phyloP scores from a whole-genome alignment of 2,329 filamentous ascomycete genomes.

The Dichotomopilus funicola region DNA sequence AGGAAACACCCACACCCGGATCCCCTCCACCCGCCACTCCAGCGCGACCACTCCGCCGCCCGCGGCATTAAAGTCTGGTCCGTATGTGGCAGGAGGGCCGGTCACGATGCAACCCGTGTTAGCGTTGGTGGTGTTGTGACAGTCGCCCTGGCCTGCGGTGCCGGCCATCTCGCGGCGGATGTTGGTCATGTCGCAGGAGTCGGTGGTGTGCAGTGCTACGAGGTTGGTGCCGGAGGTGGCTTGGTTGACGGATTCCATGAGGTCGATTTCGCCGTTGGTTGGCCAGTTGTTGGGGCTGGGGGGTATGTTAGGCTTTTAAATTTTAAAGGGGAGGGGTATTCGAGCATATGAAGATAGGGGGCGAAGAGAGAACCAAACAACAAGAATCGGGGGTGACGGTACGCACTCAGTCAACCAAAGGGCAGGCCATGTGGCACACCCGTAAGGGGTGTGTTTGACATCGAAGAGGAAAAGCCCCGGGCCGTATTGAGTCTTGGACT shows the following conservation, averaged over 20 bases:
- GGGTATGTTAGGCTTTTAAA: no score
- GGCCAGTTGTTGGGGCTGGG: constrained; percentile 50
- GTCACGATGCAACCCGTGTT: constrained; percentile 55
- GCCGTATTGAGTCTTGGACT: constrained; percentile 54
- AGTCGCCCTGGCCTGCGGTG: constrained; percentile 36
- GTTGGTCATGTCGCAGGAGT: constrained; percentile 44
- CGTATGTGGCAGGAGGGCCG: constrained; percentile 40
- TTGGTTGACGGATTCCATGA: constrained; percentile 54
- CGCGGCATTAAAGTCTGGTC: constrained; percentile 43
- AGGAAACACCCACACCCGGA: constrained; percentile 57
- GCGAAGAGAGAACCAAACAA: background rate
- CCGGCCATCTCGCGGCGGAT: constrained; percentile 51
- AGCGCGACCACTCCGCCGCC: constrained; percentile 56
- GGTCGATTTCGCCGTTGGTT: constrained; percentile 56
- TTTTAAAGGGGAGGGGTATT: background rate
- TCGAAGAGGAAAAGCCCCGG: constrained; percentile 64
- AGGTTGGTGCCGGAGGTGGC: constrained; percentile 46
- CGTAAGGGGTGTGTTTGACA: constrained; percentile 55
- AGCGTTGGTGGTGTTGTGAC: constrained; percentile 42
- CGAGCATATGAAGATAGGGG: background rate
- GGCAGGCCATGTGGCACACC: constrained; percentile 59
- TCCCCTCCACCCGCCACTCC: constrained; percentile 54
- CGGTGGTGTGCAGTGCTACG: constrained; percentile 53
- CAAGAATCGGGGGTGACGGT: background rate
- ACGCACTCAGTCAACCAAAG: constrained; percentile 55